Evolutionary conservation across 2,329 filamentous ascomycete species (phyloP).

Genomic region (Trichoderma atroviride): DNA sequence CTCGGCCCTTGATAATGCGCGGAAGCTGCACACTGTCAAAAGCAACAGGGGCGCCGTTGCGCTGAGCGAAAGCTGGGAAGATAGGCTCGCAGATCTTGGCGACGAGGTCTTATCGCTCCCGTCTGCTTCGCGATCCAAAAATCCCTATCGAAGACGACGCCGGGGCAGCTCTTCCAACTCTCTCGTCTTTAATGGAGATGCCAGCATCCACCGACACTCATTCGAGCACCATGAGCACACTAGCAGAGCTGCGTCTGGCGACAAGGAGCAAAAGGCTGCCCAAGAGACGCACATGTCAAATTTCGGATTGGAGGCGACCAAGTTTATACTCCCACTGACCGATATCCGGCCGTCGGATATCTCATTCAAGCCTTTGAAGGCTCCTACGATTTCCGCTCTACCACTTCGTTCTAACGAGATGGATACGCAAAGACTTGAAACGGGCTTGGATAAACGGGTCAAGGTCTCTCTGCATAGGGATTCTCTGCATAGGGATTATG

Average conservation of each 20-base stretch:
- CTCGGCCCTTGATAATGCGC: constrained; percentile 55
- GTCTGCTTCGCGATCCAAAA: constrained; percentile 30
- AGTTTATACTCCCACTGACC: neutral
- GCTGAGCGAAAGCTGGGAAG: constrained; percentile 35
- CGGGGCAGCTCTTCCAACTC: constrained; percentile 26
- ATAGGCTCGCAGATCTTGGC: constrained; percentile 30
- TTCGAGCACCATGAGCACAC: neutral
- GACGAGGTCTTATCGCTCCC: constrained; percentile 33
- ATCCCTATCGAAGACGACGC: constrained; percentile 37
- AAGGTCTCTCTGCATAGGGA: constrained; percentile 13
- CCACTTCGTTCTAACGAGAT: neutral
- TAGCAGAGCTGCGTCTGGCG: neutral
- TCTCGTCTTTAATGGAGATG: neutral
- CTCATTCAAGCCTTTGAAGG: constrained; percentile 3
- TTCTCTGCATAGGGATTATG: neutral
- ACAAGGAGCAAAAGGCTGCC: neutral
- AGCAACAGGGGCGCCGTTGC: constrained; percentile 37
- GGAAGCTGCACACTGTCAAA: constrained; percentile 50
- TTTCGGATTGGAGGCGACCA: neutral
- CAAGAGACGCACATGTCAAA: neutral
- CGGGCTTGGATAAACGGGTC: neutral
- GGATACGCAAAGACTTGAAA: neutral
- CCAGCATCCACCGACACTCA: constrained; percentile 1
- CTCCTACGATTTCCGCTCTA: neutral
- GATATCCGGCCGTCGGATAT: neutral